Evolutionary conservation across 306 rosid species (phyloP).

Genomic region (Amphicarpaea edgeworthii): DNA sequence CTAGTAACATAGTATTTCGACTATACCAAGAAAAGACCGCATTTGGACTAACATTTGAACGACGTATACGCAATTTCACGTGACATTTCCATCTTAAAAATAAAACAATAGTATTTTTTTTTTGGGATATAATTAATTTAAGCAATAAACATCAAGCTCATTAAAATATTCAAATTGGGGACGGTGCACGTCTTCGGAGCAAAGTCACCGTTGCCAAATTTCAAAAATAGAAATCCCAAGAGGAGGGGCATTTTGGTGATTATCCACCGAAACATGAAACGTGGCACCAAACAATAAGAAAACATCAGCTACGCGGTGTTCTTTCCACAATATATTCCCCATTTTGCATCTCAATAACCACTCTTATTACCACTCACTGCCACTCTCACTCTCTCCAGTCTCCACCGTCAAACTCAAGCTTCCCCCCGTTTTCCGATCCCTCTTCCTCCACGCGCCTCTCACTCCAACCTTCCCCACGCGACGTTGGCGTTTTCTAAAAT

Average conservation of each 20-base stretch:
- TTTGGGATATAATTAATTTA: neutral
- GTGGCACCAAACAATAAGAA: conserved; percentile 65
- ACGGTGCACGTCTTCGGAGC: conserved; percentile 17
- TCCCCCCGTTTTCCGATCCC: conserved; percentile 49
- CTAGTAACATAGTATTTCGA: neutral
- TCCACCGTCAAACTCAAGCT: conserved; percentile 40
- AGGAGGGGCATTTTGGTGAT: conserved; percentile 67
- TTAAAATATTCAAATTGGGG: conserved; percentile 13
- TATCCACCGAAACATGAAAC: conserved; percentile 49
- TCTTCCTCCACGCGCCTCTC: conserved; percentile 38
- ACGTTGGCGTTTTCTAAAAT: conserved; percentile 46
- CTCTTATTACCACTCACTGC: conserved; percentile 55
- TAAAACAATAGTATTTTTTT: neutral
- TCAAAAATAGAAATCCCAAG: conserved; percentile 45
- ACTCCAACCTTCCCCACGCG: conserved; percentile 43
- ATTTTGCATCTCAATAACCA: conserved; percentile 50
- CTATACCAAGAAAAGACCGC: neutral
- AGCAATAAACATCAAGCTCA: neutral
- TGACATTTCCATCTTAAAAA: neutral
- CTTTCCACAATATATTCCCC: conserved; percentile 48
- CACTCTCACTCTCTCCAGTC: conserved; percentile 52
- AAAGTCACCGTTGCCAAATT: conserved; percentile 47
- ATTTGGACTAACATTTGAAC: neutral
- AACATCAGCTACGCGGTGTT: conserved; percentile 39
- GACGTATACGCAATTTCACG: neutral